Conservation (phyloP, 805 yeast genomes). For the Saccharomyces paradoxus region DNA sequence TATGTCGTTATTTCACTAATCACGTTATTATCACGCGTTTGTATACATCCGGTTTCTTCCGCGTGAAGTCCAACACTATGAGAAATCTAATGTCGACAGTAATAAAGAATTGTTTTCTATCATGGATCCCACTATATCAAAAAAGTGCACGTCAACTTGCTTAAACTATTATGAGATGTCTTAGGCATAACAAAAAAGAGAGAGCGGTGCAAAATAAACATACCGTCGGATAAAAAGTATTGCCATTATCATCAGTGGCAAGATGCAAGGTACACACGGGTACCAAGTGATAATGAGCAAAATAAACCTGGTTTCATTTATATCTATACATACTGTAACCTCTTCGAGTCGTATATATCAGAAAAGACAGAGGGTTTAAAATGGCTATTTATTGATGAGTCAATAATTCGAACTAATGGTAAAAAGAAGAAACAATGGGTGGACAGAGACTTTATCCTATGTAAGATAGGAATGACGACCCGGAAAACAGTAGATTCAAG, state of each 20-base stretch:
- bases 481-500: conserved; percentile 17
- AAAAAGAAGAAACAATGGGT: conserved; percentile 12
- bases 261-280: background rate
- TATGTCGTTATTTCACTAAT: background rate
- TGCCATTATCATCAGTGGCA: conserved; percentile 20
- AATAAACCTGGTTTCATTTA: conserved; percentile 21
- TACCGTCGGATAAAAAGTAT: conserved; percentile 5
- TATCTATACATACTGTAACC: conserved; percentile 19
- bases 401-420: conserved; percentile 6
- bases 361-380: conserved; percentile 2
- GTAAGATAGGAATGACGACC: conserved; percentile 30
- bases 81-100: background rate
- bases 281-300: background rate
- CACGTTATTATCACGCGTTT: background rate
- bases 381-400: conserved; percentile 20
- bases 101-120: background rate
- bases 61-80: background rate
- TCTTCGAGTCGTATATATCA: conserved; percentile 12
- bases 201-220: conserved; percentile 13
- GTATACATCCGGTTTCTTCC: background rate
- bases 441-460: conserved; percentile 13
- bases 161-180: conserved; percentile 7
- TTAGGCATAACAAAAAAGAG: conserved; percentile 23
- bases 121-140: background rate
- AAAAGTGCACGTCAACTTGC: background rate